Conservation (phyloP, 805 yeast species). For the Lipomyces chichibuensis region DNA sequence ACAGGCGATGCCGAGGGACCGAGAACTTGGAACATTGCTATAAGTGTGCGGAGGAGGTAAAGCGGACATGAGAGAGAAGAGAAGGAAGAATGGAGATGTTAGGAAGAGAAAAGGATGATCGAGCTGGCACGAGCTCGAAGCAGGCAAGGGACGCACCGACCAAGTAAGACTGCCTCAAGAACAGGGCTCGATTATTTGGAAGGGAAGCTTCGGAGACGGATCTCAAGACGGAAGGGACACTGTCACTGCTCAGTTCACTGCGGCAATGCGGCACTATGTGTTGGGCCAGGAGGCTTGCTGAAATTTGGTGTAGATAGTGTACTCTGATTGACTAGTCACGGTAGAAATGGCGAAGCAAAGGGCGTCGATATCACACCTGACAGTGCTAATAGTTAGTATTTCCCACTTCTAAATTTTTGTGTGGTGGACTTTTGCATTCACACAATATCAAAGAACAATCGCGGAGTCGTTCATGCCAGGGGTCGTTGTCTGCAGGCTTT, state of each 20-base stretch:
- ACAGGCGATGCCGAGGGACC: slow-evolving; percentile 9
- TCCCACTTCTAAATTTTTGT: background rate
- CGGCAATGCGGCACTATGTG: background rate
- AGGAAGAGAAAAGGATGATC: background rate
- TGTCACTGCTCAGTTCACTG: background rate
- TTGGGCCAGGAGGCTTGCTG: background rate
- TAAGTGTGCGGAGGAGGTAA: background rate
- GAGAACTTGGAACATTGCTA: slow-evolving; percentile 2
- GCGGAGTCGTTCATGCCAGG: background rate
- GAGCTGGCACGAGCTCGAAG: background rate
- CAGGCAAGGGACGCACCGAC: slow-evolving; percentile 3
- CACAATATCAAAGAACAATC: background rate
- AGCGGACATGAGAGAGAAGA: background rate
- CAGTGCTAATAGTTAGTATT: background rate
- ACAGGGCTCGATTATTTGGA: too few species aligned
- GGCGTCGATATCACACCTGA: background rate
- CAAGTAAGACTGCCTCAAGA: background rate
- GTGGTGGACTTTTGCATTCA: background rate
- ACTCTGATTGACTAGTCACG: too few species aligned
- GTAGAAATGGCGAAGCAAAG: background rate
- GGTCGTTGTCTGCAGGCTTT: background rate
- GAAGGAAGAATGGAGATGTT: slow-evolving; percentile 1
- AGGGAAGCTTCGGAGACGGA: background rate
- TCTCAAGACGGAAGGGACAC: background rate
- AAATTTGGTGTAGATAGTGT: background rate